Conservation (phyloP, 176 grass and related monocot species). For the Oryza nivara region DNA sequence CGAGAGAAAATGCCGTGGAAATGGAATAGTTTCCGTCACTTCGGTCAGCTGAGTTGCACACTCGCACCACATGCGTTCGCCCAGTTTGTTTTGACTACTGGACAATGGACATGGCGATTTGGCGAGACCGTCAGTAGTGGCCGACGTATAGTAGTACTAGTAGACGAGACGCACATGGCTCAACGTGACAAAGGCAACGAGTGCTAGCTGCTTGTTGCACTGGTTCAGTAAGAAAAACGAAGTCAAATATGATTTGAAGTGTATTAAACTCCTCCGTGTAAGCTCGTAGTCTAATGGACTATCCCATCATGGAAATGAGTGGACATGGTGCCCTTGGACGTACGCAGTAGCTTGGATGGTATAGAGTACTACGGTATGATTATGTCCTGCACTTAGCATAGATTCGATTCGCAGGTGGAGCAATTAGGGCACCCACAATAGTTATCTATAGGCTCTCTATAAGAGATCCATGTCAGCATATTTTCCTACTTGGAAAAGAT, state of each 20-base stretch:
- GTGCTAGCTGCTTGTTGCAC: background rate
- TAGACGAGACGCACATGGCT: constrained; percentile 9
- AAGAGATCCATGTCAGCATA: no score
- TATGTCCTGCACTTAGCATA: constrained; percentile 13
- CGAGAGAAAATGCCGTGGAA: background rate
- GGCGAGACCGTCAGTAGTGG: background rate
- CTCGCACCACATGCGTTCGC: constrained; percentile 4
- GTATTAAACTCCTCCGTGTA: background rate
- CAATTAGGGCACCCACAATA: background rate
- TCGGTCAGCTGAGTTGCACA: background rate
- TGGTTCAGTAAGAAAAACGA: background rate
- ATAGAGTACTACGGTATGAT: background rate
- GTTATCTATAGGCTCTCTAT: no score
- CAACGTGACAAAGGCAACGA: background rate
- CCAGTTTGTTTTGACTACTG: background rate
- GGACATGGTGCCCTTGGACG: background rate
- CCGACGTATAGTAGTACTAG: background rate
- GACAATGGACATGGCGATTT: background rate
- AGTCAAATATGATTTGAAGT: background rate
- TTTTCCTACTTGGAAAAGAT: no score
- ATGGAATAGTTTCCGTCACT: background rate
- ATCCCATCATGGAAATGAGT: constrained; percentile 1
- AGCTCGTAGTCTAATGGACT: background rate
- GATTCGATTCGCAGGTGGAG: constrained; percentile 22
- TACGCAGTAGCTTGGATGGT: background rate